Evolutionary conservation across 2,329 filamentous ascomycete genomes (phyloP).

Genomic region (Cordyceps cateniannulata): DNA sequence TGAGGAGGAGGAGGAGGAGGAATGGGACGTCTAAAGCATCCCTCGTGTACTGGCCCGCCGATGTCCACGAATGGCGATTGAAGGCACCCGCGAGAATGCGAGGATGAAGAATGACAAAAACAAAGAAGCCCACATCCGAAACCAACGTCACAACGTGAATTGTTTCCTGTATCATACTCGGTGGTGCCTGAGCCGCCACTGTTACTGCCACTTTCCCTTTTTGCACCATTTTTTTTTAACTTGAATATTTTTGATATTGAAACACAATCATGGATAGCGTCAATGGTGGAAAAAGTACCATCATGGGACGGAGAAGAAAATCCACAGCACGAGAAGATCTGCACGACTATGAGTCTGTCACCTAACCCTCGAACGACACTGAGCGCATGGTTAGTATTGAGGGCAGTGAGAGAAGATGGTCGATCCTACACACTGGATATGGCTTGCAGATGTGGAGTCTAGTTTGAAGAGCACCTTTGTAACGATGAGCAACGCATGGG

Average conservation of each 20-base stretch:
- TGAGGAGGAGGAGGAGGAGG: conserved; percentile 39
- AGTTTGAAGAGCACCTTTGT: conserved; percentile 1
- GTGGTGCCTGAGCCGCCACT: not conserved
- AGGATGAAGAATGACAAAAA: not conserved
- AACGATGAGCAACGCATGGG: not conserved
- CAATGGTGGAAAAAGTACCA: not conserved
- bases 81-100: not conserved
- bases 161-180: conserved; percentile 11
- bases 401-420: not conserved
- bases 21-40: conserved; percentile 45
- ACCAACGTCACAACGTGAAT: not conserved
- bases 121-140: not conserved
- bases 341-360: not conserved
- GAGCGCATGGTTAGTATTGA: not conserved
- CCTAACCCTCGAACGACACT: not conserved
- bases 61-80: not conserved
- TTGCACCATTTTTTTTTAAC: not conserved
- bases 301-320: not conserved
- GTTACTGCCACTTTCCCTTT: not conserved
- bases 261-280: conserved; percentile 9
- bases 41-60: not conserved
- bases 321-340: not conserved
- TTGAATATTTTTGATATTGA: not conserved
- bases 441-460: not conserved
- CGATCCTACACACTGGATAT: not conserved